phyloP scores from a whole-genome alignment of 2,329 filamentous ascomycete genomes.

The Aspergillus calidoustus region DNA sequence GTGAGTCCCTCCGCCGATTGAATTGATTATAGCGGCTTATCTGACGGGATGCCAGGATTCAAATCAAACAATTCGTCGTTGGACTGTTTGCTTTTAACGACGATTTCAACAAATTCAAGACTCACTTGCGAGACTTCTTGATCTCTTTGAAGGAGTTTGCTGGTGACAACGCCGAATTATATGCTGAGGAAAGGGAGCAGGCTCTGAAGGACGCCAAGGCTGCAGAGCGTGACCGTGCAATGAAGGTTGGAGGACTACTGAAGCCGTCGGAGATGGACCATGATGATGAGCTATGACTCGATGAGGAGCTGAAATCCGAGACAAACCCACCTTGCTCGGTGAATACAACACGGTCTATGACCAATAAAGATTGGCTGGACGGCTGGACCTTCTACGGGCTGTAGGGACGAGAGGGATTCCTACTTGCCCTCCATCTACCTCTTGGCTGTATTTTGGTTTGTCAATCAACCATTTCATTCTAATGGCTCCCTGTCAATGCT shows the following conservation, averaged over 20 bases:
- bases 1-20: constrained; percentile 57
- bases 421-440: constrained; percentile 11
- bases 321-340: constrained; percentile 51
- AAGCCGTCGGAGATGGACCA: constrained; percentile 96
- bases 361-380: constrained; percentile 52
- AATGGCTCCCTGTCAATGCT: background rate
- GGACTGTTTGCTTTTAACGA: constrained; percentile 87
- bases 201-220: constrained; percentile 83
- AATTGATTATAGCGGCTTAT: background rate
- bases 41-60: constrained; percentile 63
- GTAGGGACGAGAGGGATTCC: constrained; percentile 33
- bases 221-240: constrained; percentile 86
- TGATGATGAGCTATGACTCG: constrained; percentile 82
- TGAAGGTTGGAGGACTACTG: constrained; percentile 92
- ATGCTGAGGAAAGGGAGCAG: constrained; percentile 91
- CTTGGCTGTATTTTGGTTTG: constrained; percentile 17
- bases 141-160: constrained; percentile 97
- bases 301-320: constrained; percentile 68
- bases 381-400: constrained; percentile 71
- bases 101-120: constrained; percentile 91
- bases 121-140: constrained; percentile 93
- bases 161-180: constrained; percentile 93
- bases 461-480: constrained; percentile 4
- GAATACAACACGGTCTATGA: constrained; percentile 26
- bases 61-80: constrained; percentile 89